Percentiles rank a stretch among this genome's conserved stretches.
Conservation (phyloP, 257 asterid species). For the Galeopsis tetrahit region DNA sequence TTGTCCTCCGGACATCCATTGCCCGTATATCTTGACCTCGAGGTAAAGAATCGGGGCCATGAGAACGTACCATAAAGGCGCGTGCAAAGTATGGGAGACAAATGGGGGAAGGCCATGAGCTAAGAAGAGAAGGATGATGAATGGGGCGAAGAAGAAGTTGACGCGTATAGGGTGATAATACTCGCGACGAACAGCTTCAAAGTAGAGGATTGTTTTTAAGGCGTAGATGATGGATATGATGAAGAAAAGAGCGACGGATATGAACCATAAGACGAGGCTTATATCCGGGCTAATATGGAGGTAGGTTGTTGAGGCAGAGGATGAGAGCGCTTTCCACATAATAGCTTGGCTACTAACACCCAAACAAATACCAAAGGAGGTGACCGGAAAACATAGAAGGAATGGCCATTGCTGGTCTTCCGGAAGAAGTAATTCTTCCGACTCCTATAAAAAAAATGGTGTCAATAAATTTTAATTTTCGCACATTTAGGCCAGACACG, state of each 20-base stretch:
- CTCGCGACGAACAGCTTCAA: constrained; percentile 95
- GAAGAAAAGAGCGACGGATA: constrained; percentile 53
- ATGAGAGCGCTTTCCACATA: constrained; percentile 79
- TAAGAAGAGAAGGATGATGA: constrained; percentile 70
- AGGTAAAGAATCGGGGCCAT: constrained; percentile 72
- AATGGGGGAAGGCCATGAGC: constrained; percentile 68
- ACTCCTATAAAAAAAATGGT: constrained; percentile 35
- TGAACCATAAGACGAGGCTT: constrained; percentile 69
- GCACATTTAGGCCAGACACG: too few species aligned
- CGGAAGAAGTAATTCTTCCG: constrained; percentile 62
- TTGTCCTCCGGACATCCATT: constrained; percentile 97
- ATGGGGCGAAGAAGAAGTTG: constrained; percentile 96
- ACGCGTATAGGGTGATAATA: constrained; percentile 87
- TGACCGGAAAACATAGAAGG: constrained; percentile 77
- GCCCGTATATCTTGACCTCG: constrained; percentile 90
- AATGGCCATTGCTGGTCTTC: constrained; percentile 88
- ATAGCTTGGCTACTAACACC: constrained; percentile 97
- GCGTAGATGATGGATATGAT: constrained; percentile 49
- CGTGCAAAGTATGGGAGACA: constrained; percentile 42
- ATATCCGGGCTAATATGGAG: constrained; percentile 55
- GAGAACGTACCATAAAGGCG: constrained; percentile 67
- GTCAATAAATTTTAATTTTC: too few species aligned
- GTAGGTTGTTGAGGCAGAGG: constrained; percentile 61
- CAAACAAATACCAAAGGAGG: constrained; percentile 80
- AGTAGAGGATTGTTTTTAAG: constrained; percentile 73